Evolutionary conservation across 345 rosid genomes (phyloP), one percentile per base, ranked within the genome.

Genomic region (sweet orange (Citrus sinensis)): DNA sequence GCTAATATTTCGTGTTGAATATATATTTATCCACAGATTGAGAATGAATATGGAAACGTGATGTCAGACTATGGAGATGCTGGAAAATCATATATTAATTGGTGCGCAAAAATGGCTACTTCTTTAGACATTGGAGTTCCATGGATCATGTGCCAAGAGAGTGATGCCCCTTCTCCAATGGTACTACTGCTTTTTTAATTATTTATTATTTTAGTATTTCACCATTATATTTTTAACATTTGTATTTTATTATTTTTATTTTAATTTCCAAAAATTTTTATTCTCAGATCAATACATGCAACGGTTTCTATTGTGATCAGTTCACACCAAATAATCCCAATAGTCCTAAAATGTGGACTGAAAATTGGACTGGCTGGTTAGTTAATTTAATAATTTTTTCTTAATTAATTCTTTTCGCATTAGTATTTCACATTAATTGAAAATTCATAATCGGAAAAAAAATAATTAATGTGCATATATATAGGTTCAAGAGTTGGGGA

Each of bases 131-230:
- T 89, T 10, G 97, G 93, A 5, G 88, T 94, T 30, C 98, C 98
- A 42, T 92, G 97, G 97, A 83, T 94, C 25, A 90, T 91, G 94
- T 94, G 98, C 83, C 92, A 90, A 70, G 90, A 94, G 64, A 72
- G 67, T 0, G 79, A 89, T 32, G 96, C 96, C 42, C 97, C 98
- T 9, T 9, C 70, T 17, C 87, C 91, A 11, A 88, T 87, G 85
- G 89, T 87, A 11, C 4, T 27, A 0, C 7, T 46, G 0, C 1
- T 1, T 6, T 40, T 20, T 4, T 32, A 1, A 72, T 13, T 49
- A 13, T n/a, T 58, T 8, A 7, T n/a, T 65, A 13, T 8, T 4
- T 20, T 39, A 0, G 10, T 24, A 3, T 37, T 29, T 56, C 8
- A 29, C 6, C 25, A 35, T 46, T 76, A 40, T 40, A 0, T 62